Evolutionary conservation across 441 rosid species (phyloP).

Genomic region (Arabidopsis lyrata): DNA sequence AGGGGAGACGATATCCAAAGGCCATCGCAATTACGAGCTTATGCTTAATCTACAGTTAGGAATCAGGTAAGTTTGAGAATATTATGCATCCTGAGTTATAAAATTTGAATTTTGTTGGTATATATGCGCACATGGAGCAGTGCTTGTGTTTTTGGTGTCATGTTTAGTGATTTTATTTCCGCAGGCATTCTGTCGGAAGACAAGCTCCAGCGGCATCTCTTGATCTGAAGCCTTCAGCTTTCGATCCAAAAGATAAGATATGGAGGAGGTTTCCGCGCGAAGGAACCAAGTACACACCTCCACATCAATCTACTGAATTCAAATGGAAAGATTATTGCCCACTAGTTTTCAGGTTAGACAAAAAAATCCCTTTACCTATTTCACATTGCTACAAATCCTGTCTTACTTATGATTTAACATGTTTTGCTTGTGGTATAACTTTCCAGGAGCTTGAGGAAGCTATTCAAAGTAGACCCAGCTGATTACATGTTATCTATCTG

Average conservation of each 20-base stretch:
- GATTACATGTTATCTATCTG: constrained; percentile 80
- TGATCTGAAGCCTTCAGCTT: constrained; percentile 71
- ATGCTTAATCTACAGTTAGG: constrained; percentile 60
- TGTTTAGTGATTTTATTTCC: constrained; percentile 1
- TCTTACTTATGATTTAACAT: constrained; percentile 2
- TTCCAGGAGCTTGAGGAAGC: constrained; percentile 68
- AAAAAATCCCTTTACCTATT: neutral
- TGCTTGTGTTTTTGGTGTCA: neutral
- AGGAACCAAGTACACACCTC: constrained; percentile 77
- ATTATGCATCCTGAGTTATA: neutral
- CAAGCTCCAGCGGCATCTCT: constrained; percentile 66
- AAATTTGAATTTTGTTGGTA: neutral
- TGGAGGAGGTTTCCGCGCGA: constrained; percentile 80
- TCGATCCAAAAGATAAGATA: constrained; percentile 76
- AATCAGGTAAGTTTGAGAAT: constrained; percentile 44
- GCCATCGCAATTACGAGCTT: constrained; percentile 55
- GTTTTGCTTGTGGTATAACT: constrained; percentile 9
- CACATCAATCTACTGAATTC: constrained; percentile 73
- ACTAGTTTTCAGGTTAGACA: constrained; percentile 66
- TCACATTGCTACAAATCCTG: neutral
- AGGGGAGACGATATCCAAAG: constrained; percentile 55
- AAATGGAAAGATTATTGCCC: constrained; percentile 88
- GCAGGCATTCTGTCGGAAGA: constrained; percentile 77
- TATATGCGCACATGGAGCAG: neutral
- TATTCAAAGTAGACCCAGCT: constrained; percentile 77